phyloP scores from a whole-genome alignment of 192 early-diverging fungal species.

The Nowakowskiella sp. region DNA sequence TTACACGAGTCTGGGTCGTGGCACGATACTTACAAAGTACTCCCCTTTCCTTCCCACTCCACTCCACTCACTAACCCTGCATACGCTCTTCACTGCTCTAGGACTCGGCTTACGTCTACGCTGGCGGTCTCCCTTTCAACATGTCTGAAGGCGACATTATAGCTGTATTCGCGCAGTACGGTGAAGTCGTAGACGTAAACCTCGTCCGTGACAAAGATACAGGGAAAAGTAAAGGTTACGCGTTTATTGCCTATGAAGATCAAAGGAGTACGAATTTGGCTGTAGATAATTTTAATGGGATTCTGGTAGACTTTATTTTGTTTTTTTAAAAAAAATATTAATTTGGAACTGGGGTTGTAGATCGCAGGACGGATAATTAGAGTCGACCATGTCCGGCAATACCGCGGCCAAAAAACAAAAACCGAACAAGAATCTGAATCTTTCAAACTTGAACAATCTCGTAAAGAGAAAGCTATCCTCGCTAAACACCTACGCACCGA shows the following conservation, averaged over 20 bases:
- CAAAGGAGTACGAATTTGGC: conserved; percentile 83
- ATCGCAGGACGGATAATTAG: conserved; percentile 26
- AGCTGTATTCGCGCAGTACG: conserved; percentile 89
- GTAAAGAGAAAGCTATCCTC: conserved; percentile 16
- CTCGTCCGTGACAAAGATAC: conserved; percentile 80
- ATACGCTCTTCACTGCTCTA: conserved; percentile 4
- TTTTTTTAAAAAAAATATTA: not conserved
- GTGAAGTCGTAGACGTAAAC: conserved; percentile 86
- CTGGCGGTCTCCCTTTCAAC: conserved; percentile 73
- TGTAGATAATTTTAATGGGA: conserved; percentile 92
- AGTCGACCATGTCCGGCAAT: conserved; percentile 36
- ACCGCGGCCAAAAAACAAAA: conserved; percentile 25
- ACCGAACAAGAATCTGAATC: conserved; percentile 21
- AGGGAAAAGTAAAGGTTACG: conserved; percentile 77
- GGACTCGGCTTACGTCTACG: conserved; percentile 85
- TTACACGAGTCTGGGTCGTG: conserved; percentile 63
- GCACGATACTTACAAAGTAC: conserved; percentile 71
- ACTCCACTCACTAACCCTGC: not conserved
- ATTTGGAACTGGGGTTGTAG: too few relatives aligned
- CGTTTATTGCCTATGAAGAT: conserved; percentile 88
- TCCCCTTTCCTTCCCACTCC: not conserved
- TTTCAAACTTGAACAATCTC: conserved; percentile 25
- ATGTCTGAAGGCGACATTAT: conserved; percentile 91
- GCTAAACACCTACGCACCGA: too few relatives aligned
- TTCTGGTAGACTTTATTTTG: conserved; percentile 19